Percentiles rank a stretch among this genome's conserved stretches.
These are phyloP conservation scores for Backusella parvicylindrica DNA, from an alignment of 192 early-diverging fungal genomes.

Conservation along the genomic window DNA sequence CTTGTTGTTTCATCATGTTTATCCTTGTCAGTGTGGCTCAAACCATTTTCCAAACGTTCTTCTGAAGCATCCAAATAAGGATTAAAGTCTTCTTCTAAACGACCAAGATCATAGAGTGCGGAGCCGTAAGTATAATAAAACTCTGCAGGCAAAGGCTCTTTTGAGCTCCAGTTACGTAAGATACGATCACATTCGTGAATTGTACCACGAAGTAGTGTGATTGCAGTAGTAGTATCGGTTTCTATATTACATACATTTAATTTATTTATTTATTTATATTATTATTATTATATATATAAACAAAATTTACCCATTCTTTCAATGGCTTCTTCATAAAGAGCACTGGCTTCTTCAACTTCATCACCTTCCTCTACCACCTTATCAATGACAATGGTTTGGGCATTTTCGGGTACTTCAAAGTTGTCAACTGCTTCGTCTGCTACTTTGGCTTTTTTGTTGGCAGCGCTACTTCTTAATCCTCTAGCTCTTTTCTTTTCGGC, in stretches of 20 bases:
- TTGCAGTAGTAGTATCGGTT: conserved; percentile 32
- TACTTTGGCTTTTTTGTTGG: conserved; percentile 21
- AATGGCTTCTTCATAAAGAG: conserved; percentile 45
- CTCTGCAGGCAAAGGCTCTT: conserved; percentile 30
- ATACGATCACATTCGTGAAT: conserved; percentile 56
- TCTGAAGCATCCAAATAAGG: conserved; percentile 34
- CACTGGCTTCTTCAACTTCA: conserved; percentile 44
- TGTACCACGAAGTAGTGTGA: conserved; percentile 41
- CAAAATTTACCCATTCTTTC: conserved; percentile 36
- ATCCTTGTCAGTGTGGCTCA: conserved; percentile 9
- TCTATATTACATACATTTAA: conserved; percentile 8
- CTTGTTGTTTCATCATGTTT: background rate
- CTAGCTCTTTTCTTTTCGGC: conserved; percentile 44
- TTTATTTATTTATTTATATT: background rate
- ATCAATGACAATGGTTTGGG: conserved; percentile 39
- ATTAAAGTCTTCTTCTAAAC: conserved; percentile 28
- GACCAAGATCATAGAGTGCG: conserved; percentile 42
- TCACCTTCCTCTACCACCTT: conserved; percentile 48
- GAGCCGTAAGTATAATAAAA: conserved; percentile 51
- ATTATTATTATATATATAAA: background rate
- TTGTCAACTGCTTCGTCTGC: conserved; percentile 20
- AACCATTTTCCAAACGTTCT: conserved; percentile 26
- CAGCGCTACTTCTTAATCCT: conserved; percentile 37
- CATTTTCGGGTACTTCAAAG: conserved; percentile 33
- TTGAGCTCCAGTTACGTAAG: conserved; percentile 44